A percentile compares a stretch with the other conserved stretches of the same genome.
Evolutionary conservation across 495 filamentous ascomycete genomes (phyloP).

Genomic region (Neurospora sp.): DNA sequence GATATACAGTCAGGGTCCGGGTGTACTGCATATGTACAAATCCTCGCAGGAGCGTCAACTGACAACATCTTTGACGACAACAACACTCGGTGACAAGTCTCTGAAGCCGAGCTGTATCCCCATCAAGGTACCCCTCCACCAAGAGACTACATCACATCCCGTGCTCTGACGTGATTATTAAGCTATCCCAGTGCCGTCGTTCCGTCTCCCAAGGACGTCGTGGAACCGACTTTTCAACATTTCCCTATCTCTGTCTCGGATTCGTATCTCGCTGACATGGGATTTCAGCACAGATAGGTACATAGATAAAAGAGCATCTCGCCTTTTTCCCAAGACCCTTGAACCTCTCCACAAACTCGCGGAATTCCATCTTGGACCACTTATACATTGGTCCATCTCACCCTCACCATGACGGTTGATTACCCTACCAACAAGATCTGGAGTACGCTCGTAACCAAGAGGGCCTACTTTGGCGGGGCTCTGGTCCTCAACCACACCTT

Average conservation of each 20-base stretch:
- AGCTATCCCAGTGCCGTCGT: neutral
- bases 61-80: neutral
- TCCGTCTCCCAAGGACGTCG: neutral
- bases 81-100: neutral
- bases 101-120: neutral
- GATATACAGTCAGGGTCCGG: neutral
- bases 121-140: neutral
- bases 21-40: neutral
- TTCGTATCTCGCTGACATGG: neutral
- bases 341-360: neutral
- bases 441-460: slow-evolving; percentile 31
- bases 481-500: slow-evolving; percentile 30
- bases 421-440: slow-evolving; percentile 24
- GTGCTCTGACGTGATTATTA: neutral
- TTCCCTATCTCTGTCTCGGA: neutral
- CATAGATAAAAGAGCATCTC: neutral
- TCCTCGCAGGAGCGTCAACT: neutral
- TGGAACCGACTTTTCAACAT: neutral
- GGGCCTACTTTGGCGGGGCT: slow-evolving; percentile 28
- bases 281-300: neutral
- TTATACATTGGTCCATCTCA: neutral
- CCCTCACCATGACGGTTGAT: neutral
- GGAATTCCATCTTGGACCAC: neutral
- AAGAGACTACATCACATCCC: neutral
- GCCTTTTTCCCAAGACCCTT: neutral